Evolutionary conservation across 2,329 filamentous ascomycete genomes (phyloP).

Genomic region (Drechslerella coelobrocha): DNA sequence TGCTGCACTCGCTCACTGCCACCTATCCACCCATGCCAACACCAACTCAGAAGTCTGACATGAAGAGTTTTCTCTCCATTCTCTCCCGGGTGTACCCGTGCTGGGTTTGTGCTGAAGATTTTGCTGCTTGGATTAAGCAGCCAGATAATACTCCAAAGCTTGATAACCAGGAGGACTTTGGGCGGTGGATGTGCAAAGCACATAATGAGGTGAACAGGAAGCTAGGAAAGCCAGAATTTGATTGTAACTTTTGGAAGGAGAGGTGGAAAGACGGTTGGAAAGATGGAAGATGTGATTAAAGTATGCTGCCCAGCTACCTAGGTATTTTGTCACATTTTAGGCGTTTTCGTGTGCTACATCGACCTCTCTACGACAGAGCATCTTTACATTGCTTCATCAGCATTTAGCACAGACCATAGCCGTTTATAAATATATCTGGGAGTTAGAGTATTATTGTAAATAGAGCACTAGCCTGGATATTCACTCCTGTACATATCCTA

Average conservation of each 20-base stretch:
- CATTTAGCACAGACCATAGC: too few species aligned
- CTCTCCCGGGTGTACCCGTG: slow-evolving; percentile 93
- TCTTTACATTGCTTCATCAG: not conserved
- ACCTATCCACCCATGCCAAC: slow-evolving; percentile 78
- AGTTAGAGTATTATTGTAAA: not conserved
- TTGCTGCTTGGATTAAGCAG: slow-evolving; percentile 77
- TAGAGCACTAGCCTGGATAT: slow-evolving; percentile 14
- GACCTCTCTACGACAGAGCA: too few species aligned
- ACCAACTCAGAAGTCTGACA: slow-evolving; percentile 73
- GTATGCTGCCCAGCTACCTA: not conserved
- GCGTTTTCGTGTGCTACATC: too few species aligned
- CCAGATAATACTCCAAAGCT: slow-evolving; percentile 65
- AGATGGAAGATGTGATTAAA: slow-evolving; percentile 70
- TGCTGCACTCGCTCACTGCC: slow-evolving; percentile 89
- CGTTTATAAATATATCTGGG: not conserved
- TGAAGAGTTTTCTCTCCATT: slow-evolving; percentile 76
- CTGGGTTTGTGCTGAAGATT: slow-evolving; percentile 93
- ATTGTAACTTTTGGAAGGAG: slow-evolving; percentile 87
- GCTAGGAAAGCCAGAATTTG: slow-evolving; percentile 87
- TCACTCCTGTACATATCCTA: too few species aligned
- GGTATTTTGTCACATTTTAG: too few species aligned
- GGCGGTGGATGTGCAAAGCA: slow-evolving; percentile 81
- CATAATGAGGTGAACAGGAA: slow-evolving; percentile 89
- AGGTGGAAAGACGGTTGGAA: slow-evolving; percentile 89
- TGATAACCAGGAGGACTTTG: slow-evolving; percentile 72